Evolutionary conservation across 176 grass and related monocot species (phyloP), one percentile per base, ranked within the genome.

Genomic region (Avena eriantha): DNA sequence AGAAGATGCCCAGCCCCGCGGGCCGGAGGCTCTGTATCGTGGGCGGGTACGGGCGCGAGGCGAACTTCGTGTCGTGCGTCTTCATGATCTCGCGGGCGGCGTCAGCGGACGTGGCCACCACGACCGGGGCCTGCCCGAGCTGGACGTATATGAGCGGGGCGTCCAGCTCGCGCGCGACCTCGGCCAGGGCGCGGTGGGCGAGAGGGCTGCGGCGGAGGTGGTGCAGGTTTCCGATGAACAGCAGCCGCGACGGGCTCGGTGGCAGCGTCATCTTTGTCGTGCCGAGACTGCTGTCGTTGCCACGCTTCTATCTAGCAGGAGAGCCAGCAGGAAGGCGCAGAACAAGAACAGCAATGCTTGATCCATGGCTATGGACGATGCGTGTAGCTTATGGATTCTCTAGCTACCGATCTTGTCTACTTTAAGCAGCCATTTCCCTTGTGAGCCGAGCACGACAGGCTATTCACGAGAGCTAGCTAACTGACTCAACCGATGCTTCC

Each of bases 171-270:
- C 39, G 69, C 35, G 69, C 69, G 19, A 72, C 36, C 36, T 39
- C 69, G 39, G 69, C 69, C 19, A 92, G 46, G 57, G 77, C 22
- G 12, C 61, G 82, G 26, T 88, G 78, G 0, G 79, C 49, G 3
- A 83, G 51, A 8, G 77, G 65, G 0, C 82, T 76, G 5, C 31
- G 75, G 50, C 16, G 31, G 31, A 61, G 16, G 14, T 92, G 86
- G 74, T 86, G 86, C 19, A 89, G 33, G 82, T 88, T 73, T n/a
- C 90, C 90, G 26, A 92, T 13, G 71, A 92, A 26, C 17, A 86
- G 90, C 36, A 88, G 66, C 50, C 49, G 41, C 70, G 43, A 75
- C 56, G 89, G 89, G 68, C 68, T 70, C 17, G 68, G 35, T 1
- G 68, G 68, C 26, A 33, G 18, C 18, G 35, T 34, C 68, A 10